Conservation (phyloP, 1,139 yeast genomes). For the Candida tropicalis region DNA sequence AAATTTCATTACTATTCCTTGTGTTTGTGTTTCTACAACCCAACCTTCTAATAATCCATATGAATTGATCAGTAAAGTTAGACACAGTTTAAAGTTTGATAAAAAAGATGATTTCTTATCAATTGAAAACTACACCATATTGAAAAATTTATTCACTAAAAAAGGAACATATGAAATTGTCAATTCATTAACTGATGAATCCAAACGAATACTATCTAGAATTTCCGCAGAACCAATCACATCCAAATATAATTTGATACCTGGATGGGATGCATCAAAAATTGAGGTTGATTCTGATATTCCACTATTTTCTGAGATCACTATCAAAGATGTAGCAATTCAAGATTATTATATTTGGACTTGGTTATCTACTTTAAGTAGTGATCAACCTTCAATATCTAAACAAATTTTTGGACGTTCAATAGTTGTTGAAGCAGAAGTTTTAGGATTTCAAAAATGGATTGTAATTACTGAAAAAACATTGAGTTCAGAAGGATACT, state of each 20-base stretch:
- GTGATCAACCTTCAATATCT: constrained; percentile 68
- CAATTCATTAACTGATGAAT: constrained; percentile 70
- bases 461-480: constrained; percentile 74
- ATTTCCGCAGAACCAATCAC: constrained; percentile 47
- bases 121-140: constrained; percentile 75
- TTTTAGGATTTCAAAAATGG: constrained; percentile 84
- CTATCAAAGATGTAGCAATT: constrained; percentile 64
- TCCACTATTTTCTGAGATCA: constrained; percentile 50
- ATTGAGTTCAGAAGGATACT: constrained; percentile 45
- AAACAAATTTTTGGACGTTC: constrained; percentile 80
- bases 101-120: constrained; percentile 71
- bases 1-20: constrained; percentile 48
- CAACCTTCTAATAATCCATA: constrained; percentile 53
- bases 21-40: constrained; percentile 70
- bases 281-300: constrained; percentile 29
- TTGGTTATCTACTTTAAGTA: constrained; percentile 78
- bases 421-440: constrained; percentile 69
- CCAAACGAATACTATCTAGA: constrained; percentile 65
- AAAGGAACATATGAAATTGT: constrained; percentile 58
- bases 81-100: constrained; percentile 69
- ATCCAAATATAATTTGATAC: constrained; percentile 40
- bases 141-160: constrained; percentile 72
- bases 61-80: constrained; percentile 54
- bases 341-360: constrained; percentile 93
- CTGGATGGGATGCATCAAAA: constrained; percentile 45